phyloP scores from a whole-genome alignment of 208 protist genomes.

The Crithidia thermophila region DNA sequence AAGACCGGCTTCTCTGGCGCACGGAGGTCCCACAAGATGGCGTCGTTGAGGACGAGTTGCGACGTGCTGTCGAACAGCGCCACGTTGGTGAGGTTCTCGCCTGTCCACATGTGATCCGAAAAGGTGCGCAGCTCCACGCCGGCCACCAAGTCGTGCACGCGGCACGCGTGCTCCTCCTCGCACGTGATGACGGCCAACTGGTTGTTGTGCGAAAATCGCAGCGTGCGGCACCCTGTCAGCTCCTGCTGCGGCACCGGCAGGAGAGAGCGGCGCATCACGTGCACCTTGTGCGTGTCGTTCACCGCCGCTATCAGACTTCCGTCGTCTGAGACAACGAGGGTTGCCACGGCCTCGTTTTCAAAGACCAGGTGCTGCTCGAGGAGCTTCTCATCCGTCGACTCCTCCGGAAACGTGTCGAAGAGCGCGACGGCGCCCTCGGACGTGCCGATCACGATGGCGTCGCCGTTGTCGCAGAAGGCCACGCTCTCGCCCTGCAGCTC shows the following conservation, averaged over 20 bases:
- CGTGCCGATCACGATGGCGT: conserved; percentile 79
- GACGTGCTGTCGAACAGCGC: conserved; percentile 79
- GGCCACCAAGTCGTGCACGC: conserved; percentile 70
- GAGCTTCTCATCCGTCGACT: conserved; percentile 67
- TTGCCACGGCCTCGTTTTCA: conserved; percentile 71
- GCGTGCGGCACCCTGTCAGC: conserved; percentile 51
- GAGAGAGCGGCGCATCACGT: conserved; percentile 64
- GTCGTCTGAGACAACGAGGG: conserved; percentile 63
- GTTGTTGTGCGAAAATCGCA: conserved; percentile 77
- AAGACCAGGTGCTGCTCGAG: conserved; percentile 85
- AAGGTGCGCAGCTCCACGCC: conserved; percentile 61
- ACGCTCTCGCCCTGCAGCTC: conserved; percentile 76
- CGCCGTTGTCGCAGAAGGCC: conserved; percentile 80
- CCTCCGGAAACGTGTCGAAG: conserved; percentile 86
- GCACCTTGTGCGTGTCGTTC: conserved; percentile 41
- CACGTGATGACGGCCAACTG: conserved; percentile 57
- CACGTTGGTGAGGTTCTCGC: conserved; percentile 75
- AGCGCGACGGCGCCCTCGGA: conserved; percentile 77
- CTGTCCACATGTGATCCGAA: conserved; percentile 67
- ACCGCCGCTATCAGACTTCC: conserved; percentile 57
- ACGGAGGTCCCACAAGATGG: conserved; percentile 85
- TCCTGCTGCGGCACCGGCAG: conserved; percentile 65
- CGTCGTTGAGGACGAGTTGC: conserved; percentile 82
- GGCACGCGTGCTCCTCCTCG: conserved; percentile 62
- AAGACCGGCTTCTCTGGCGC: conserved; percentile 68